phyloP scores from a whole-genome alignment of 148 eudicot genomes.

The Salicornia ramosissima region DNA sequence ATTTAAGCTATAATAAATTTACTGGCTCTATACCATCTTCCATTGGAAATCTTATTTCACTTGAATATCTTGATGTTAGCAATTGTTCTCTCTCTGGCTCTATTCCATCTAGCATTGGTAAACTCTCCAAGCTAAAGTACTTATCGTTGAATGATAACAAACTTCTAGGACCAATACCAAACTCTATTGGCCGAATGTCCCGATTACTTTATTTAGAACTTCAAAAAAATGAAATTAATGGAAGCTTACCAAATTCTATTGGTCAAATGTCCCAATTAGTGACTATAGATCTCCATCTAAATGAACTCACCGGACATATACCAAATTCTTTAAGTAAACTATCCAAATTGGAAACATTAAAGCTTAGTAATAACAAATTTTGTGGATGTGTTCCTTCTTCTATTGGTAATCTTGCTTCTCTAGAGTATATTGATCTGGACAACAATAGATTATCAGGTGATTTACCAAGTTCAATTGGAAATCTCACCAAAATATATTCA shows the following conservation, averaged over 20 bases:
- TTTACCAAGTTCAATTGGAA: too few species aligned
- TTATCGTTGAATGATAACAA: conserved; percentile 34
- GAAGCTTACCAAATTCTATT: conserved; percentile 22
- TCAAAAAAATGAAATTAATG: conserved; percentile 40
- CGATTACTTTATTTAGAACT: background rate
- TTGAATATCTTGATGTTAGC: conserved; percentile 42
- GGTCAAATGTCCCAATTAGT: background rate
- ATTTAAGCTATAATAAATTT: conserved; percentile 43
- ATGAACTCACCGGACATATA: too few species aligned
- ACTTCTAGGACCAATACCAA: conserved; percentile 43
- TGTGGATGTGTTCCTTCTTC: too few species aligned
- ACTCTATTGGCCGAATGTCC: conserved; percentile 31
- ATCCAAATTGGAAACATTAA: too few species aligned
- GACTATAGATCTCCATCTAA: conserved; percentile 27
- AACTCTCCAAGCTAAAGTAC: conserved; percentile 36
- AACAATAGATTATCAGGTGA: too few species aligned
- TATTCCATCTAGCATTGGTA: conserved; percentile 38
- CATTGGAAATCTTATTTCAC: conserved; percentile 28
- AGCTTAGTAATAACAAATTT: too few species aligned
- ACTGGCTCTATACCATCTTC: conserved; percentile 45
- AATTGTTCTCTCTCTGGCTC: conserved; percentile 40
- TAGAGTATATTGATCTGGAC: too few species aligned
- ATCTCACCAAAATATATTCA: too few species aligned
- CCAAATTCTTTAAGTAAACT: too few species aligned
- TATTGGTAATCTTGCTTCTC: too few species aligned